Evolutionary conservation across 1,139 yeast genomes (phyloP).

Genomic region (Geotrichum cucujoidarum): DNA sequence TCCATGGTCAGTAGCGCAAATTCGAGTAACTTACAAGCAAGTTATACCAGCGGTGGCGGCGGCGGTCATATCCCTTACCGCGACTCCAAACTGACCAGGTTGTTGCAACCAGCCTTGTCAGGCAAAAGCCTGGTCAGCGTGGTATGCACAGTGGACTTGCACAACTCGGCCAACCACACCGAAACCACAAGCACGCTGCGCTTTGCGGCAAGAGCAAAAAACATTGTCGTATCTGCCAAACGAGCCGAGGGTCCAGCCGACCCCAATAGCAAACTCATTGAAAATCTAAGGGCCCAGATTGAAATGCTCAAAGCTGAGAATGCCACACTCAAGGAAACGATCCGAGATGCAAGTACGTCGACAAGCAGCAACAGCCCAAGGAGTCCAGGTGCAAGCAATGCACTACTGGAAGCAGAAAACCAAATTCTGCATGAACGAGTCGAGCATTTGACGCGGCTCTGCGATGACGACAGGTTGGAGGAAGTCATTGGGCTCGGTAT

Average conservation of each 20-base stretch:
- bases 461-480: slow-evolving; percentile 55
- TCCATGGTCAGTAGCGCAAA: slow-evolving; percentile 26
- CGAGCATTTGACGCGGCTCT: slow-evolving; percentile 61
- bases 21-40: background rate
- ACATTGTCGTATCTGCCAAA: slow-evolving; percentile 64
- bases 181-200: slow-evolving; percentile 85
- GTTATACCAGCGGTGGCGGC: slow-evolving; percentile 25
- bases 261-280: slow-evolving; percentile 23
- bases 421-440: slow-evolving; percentile 56
- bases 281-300: slow-evolving; percentile 34
- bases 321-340: slow-evolving; percentile 24
- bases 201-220: slow-evolving; percentile 91
- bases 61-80: slow-evolving; percentile 74
- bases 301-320: slow-evolving; percentile 41
- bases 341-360: background rate
- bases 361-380: background rate
- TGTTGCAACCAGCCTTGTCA: slow-evolving; percentile 84
- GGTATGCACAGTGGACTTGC: slow-evolving; percentile 56
- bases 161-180: slow-evolving; percentile 46
- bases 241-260: slow-evolving; percentile 36
- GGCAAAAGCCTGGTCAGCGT: slow-evolving; percentile 82
- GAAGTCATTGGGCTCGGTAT: slow-evolving; percentile 29
- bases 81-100: slow-evolving; percentile 83
- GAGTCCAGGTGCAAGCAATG: slow-evolving; percentile 13
- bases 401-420: slow-evolving; percentile 57